A percentile compares a stretch with the other conserved stretches of the same genome.
Evolutionary conservation across 2,329 filamentous ascomycete genomes (phyloP).

Genomic region (Westerdykella sp.): DNA sequence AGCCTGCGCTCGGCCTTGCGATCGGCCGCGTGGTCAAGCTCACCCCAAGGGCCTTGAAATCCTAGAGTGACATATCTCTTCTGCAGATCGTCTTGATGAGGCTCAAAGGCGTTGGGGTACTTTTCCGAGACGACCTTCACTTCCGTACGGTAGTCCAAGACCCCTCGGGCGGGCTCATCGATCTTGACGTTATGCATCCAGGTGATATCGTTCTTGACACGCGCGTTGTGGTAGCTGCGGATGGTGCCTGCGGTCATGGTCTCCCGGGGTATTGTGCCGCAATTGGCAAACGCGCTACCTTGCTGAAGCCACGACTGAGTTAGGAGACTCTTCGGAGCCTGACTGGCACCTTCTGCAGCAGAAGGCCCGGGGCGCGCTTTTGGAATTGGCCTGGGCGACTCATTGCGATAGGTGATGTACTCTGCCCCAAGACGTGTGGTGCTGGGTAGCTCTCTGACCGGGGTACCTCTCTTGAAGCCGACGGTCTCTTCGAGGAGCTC

Average conservation of each 20-base stretch:
- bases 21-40: conserved; percentile 34
- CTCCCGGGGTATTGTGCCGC: conserved; percentile 28
- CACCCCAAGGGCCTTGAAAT: conserved; percentile 56
- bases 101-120: conserved; percentile 57
- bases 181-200: conserved; percentile 64
- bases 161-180: conserved; percentile 34
- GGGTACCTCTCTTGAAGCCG: conserved; percentile 65
- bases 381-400: conserved; percentile 15
- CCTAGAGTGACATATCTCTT: conserved; percentile 51
- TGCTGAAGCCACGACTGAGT: conserved; percentile 7
- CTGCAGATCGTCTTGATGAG: conserved; percentile 46
- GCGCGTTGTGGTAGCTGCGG: conserved; percentile 42
- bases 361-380: conserved; percentile 7
- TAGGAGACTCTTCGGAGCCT: not conserved
- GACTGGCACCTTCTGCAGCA: conserved; percentile 1
- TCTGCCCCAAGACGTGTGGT: conserved; percentile 76
- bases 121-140: conserved; percentile 56
- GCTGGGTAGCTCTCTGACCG: conserved; percentile 58
- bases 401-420: conserved; percentile 77
- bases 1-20: conserved; percentile 38
- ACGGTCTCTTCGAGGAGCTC: conserved; percentile 58
- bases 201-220: conserved; percentile 53
- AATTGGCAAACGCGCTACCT: not conserved
- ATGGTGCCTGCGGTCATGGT: conserved; percentile 48
- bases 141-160: conserved; percentile 48